Base-by-base conservation (phyloP, 2,329 filamentous ascomycete species). In the Aspergillus viridinutans region DNA sequence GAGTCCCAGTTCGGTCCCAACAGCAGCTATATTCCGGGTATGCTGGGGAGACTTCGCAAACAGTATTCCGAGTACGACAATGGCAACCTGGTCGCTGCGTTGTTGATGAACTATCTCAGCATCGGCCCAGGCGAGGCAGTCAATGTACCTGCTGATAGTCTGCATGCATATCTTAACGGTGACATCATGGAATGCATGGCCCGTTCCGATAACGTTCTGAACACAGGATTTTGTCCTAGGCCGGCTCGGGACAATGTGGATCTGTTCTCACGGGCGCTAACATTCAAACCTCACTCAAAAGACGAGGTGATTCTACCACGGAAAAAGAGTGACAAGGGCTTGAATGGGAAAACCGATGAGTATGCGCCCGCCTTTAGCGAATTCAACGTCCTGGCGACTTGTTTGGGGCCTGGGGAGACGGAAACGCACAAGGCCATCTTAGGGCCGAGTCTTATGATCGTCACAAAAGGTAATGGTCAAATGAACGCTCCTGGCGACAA, bases 121-220 rank as follows among this genome's bases (percentile, higher is more conserved):
- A 80, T 92, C 8, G 74, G 83, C 21, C 80, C 86, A 0, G 88
- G 88, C 17, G 83, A 90, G 52, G 82, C 84, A 8, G 80, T 91
- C 52, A 90, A 83, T 68, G 87, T 91, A 17, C 88, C 87, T 0
- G 86, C 87, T 0, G 87, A 90, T 61, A 87, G 86, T 4, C 88
- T 90, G 54, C 87, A 91, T 67, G 88, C 88, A 0, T 91, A 90
- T 67, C 76, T 91, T 0, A 81, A 81, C 3, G 89, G 89, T 3
- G 85, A 90, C 67, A 90, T 91, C 52, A 84, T 91, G 64, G 88
- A 91, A 71, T 90, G 88, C 73, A 91, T 91, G 88, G 88, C 88
- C 1, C 81, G 87, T 7, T 85, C 81, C 21, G 86, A 91, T 75
- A 90, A 90, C 57, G 88, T 92, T 1, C 78, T 92, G 51, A 90